These are phyloP conservation scores for Colletotrichum tropicicola DNA, from an alignment of 2,329 filamentous ascomycete genomes.

Conservation along the genomic window DNA sequence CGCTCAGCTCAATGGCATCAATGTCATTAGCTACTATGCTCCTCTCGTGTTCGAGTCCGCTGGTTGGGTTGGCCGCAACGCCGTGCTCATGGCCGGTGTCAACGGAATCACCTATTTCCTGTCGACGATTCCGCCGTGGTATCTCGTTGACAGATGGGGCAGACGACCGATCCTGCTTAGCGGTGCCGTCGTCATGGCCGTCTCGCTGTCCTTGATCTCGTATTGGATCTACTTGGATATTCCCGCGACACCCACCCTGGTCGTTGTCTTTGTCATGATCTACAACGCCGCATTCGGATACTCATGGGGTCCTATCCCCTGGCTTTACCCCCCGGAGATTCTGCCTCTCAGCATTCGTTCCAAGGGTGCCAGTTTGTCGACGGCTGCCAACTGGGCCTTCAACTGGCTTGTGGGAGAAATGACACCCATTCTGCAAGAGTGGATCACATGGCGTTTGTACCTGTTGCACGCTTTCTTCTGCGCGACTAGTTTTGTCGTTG, in stretches of 20 bases:
- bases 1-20: constrained; percentile 97
- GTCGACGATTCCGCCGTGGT: constrained; percentile 96
- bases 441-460: constrained; percentile 93
- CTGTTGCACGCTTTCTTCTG: constrained; percentile 97
- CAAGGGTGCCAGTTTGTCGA: constrained; percentile 95
- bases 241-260: constrained; percentile 78
- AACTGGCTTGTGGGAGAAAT: constrained; percentile 98
- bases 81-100: constrained; percentile 96
- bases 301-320: constrained; percentile 95
- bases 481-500: constrained; percentile 92
- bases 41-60: constrained; percentile 96
- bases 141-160: constrained; percentile 92
- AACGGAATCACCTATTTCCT: constrained; percentile 90
- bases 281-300: constrained; percentile 98
- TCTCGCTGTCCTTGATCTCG: constrained; percentile 88
- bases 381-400: constrained; percentile 96
- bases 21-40: constrained; percentile 99
- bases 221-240: constrained; percentile 96
- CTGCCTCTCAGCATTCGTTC: constrained; percentile 94
- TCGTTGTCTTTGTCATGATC: constrained; percentile 96
- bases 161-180: constrained; percentile 88
- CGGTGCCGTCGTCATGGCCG: constrained; percentile 87
- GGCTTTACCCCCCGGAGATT: constrained; percentile 99
- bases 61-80: constrained; percentile 91
- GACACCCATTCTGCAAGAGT: constrained; percentile 91